These are phyloP conservation scores for Chloridella minuta DNA, from an alignment of 352 stramenopile genomes.

Conservation along the genomic window DNA sequence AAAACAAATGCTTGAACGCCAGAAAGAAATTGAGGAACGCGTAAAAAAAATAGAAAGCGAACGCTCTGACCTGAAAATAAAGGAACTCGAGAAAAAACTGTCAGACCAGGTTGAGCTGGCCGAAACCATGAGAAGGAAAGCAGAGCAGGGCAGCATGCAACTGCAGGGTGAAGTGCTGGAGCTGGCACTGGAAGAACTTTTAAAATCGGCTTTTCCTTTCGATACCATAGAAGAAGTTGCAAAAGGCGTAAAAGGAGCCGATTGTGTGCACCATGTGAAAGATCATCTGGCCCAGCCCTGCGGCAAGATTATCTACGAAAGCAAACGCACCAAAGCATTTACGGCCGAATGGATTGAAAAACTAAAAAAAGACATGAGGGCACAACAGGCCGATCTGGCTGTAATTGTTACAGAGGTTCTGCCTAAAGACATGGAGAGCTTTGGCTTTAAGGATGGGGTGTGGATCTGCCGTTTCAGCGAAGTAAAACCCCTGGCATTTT, in stretches of 20 bases:
- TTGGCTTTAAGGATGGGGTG: neutral
- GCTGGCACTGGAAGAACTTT: neutral
- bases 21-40: neutral
- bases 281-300: neutral
- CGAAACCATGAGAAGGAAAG: neutral
- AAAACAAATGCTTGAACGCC: neutral
- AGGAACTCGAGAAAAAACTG: neutral
- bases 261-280: neutral
- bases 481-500: neutral
- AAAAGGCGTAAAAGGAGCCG: neutral
- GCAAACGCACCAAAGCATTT: neutral
- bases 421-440: neutral
- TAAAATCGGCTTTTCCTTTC: neutral
- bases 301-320: constrained; percentile 1
- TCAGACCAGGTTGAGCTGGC: neutral
- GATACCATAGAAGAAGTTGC: neutral
- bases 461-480: neutral
- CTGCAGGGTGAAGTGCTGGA: neutral
- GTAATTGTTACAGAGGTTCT: neutral
- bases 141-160: neutral
- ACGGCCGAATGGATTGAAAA: neutral
- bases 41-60: neutral
- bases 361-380: neutral
- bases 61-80: neutral
- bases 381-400: neutral